Evolutionary conservation across 768 basidiomycete genomes (phyloP).

Genomic region (Amyloporia xantha): DNA sequence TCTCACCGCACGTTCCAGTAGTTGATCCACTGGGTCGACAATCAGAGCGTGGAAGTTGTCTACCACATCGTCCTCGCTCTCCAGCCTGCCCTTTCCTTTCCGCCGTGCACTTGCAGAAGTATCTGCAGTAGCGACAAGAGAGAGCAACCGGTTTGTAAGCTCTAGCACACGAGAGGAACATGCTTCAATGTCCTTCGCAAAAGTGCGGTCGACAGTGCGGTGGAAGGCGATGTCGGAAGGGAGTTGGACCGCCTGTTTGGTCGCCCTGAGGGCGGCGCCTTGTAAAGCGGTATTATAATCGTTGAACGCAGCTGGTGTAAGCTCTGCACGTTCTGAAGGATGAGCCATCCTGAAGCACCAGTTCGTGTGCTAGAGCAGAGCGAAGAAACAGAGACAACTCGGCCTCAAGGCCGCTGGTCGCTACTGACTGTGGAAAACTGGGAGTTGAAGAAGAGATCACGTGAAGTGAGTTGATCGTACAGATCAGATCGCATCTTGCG

Average conservation of each 20-base stretch:
- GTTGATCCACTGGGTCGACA: conserved; percentile 78
- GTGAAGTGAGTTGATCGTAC: too few species aligned
- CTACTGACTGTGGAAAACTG: too few species aligned
- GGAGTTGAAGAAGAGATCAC: too few species aligned
- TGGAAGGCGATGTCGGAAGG: conserved; percentile 84
- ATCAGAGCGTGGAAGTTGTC: conserved; percentile 76
- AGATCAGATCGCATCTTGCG: too few species aligned
- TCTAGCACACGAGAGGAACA: conserved; percentile 61
- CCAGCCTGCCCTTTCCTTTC: conserved; percentile 51
- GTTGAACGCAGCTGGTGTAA: conserved; percentile 35
- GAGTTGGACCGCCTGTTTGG: conserved; percentile 52
- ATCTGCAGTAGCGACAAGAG: conserved; percentile 40
- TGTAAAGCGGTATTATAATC: conserved; percentile 55
- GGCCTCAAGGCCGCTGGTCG: too few species aligned
- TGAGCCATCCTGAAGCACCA: neutral
- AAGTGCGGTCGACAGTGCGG: conserved; percentile 69
- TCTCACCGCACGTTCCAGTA: conserved; percentile 79
- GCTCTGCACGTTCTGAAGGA: conserved; percentile 4
- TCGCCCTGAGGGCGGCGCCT: conserved; percentile 52
- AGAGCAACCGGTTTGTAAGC: conserved; percentile 59
- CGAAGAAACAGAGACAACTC: too few species aligned
- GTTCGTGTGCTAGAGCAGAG: too few species aligned
- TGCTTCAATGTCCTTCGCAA: conserved; percentile 65
- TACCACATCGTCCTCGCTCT: conserved; percentile 72
- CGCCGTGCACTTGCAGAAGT: conserved; percentile 25